These are phyloP conservation scores for Mucor ambiguus DNA, from an alignment of 371 early-diverging fungal species.

Conservation along the genomic window DNA sequence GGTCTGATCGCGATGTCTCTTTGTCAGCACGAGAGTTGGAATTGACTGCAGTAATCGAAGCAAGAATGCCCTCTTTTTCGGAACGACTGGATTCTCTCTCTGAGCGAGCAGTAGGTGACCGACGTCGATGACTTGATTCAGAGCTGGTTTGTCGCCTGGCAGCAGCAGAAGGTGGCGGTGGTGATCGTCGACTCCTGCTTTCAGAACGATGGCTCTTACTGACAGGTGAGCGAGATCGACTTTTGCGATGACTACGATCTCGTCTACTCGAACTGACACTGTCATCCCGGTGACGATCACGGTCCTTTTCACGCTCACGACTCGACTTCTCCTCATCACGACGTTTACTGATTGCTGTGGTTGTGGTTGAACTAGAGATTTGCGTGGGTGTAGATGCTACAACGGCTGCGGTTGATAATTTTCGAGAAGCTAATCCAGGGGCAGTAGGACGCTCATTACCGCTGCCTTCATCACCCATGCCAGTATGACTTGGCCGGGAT, in stretches of 20 bases:
- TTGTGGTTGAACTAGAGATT: not conserved
- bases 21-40: not conserved
- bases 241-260: not conserved
- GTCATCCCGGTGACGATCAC: not conserved
- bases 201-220: not conserved
- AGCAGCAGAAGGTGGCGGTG: not conserved
- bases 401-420: too few species aligned
- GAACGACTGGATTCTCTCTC: not conserved
- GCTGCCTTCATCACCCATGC: not conserved
- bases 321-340: slow-evolving; percentile 10
- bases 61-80: not conserved
- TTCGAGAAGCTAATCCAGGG: too few species aligned
- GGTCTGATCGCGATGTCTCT: not conserved
- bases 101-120: not conserved
- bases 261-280: not conserved
- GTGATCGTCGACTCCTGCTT: not conserved
- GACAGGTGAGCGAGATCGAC: slow-evolving; percentile 2
- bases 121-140: slow-evolving; percentile 3
- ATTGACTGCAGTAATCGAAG: not conserved
- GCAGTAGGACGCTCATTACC: not conserved
- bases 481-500: not conserved
- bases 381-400: not conserved
- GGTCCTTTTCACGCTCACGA: not conserved
- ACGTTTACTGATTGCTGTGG: not conserved
- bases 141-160: slow-evolving; percentile 6